Evolutionary conservation across 1,139 yeast genomes (phyloP), one percentile per base, ranked within the genome.

Genomic region (Candida sp.): DNA sequence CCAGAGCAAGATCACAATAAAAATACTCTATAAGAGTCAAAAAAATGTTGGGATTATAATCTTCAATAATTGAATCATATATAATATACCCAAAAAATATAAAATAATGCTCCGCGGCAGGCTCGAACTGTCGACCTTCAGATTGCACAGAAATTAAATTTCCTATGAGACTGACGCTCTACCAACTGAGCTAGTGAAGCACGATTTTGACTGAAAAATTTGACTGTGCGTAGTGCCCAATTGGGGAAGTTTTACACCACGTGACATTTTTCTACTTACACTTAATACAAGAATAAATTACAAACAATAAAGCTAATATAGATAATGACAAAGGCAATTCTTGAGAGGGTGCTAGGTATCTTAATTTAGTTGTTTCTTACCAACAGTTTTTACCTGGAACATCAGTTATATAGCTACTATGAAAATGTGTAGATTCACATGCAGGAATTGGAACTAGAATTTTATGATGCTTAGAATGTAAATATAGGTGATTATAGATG

Each of bases 41-140:
- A 15, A 15, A 15, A 15, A 15, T 15, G 19, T 15, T 15, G 3
- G 19, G 19, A 15, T 15, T 15, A 15, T 15, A 15, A 2, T 15
- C 2, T 15, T 15, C 19, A 15, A 15, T 3, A 15, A 15, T 15
- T 15, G 19, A 15, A 15, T 15, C 19, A 32, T 11, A 32, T 11
- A 32, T 38, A 19, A 32, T 38, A 19, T 7, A 19, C 22, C 19
- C 19, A 15, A 41, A 40, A 44, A 46, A 44, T 48, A 53, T 56
- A 52, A 49, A 49, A 36, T 44, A 45, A 44, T 71, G 76, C 76
- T 68, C 75, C 75, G 66, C 74, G 77, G 75, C 75, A 71, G 77
- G 75, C 63, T 71, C 74, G 77, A 71, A 71, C 77, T 71, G 73
- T 69, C 77, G 76, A 71, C 76, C 76, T 71, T 70, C 75, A 68